A percentile compares a stretch with the other conserved stretches of the same genome.
These are phyloP conservation scores for Talaromyces piceae DNA, from an alignment of 2,329 filamentous ascomycete species.

Conservation along the genomic window DNA sequence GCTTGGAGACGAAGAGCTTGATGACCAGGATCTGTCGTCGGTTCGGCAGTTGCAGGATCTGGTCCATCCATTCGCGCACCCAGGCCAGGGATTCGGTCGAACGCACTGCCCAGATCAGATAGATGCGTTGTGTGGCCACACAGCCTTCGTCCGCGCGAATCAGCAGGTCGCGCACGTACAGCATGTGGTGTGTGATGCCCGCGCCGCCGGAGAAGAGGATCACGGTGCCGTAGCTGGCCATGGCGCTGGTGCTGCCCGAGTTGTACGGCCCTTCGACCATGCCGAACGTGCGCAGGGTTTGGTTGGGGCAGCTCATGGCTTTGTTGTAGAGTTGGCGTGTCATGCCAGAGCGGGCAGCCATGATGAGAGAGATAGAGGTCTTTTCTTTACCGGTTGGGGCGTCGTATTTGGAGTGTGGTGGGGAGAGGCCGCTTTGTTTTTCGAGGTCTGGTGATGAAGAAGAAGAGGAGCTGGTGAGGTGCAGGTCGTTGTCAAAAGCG, in stretches of 20 bases:
- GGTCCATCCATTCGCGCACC: slow-evolving; percentile 60
- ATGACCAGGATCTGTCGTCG: slow-evolving; percentile 54
- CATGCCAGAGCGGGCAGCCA: slow-evolving; percentile 56
- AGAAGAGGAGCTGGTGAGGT: slow-evolving; percentile 17
- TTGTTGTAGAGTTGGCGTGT: slow-evolving; percentile 54
- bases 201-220: slow-evolving; percentile 60
- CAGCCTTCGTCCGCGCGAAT: slow-evolving; percentile 44
- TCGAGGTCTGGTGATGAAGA: slow-evolving; percentile 26
- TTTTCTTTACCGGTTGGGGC: slow-evolving; percentile 17
- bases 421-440: slow-evolving; percentile 24
- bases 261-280: slow-evolving; percentile 59
- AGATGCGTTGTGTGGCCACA: slow-evolving; percentile 51
- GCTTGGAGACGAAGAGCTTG: slow-evolving; percentile 57
- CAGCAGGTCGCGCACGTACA: slow-evolving; percentile 54
- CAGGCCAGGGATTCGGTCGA: slow-evolving; percentile 54
- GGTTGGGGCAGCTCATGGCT: slow-evolving; percentile 43
- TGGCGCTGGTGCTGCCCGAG: slow-evolving; percentile 45
- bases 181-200: slow-evolving; percentile 59
- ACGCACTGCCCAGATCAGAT: slow-evolving; percentile 57
- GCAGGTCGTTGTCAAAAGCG: slow-evolving; percentile 10
- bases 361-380: slow-evolving; percentile 48
- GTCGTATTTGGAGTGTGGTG: slow-evolving; percentile 8
- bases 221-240: slow-evolving; percentile 57
- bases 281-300: slow-evolving; percentile 46
- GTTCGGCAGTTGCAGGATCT: slow-evolving; percentile 52